Evolutionary conservation across 106 monocot genomes (phyloP), one percentile per base, ranked within the genome.

Genomic region (Platanthera zijinensis): DNA sequence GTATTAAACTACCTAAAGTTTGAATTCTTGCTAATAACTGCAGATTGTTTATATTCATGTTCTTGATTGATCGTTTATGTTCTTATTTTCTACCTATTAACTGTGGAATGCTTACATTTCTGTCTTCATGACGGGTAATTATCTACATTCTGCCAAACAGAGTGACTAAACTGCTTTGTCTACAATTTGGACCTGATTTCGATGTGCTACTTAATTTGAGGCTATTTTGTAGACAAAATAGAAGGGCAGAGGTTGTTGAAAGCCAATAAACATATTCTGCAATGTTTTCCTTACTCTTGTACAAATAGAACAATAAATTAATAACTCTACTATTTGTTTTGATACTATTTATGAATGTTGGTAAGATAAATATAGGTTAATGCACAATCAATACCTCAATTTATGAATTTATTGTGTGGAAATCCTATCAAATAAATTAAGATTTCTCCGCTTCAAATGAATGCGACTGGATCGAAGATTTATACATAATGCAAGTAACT

Each of bases 371-470:
- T 71, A n/a, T 48, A 18, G 22, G 51, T 5, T 72, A 72, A 72
- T 9, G 70, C 18, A 19, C 18, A 50, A 21, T 46, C 5, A 32
- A 66, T 46, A 90, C 93, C 91, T 94, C 94, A 80, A 99, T 71
- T 14, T 88, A 87, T 83, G 92, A 87, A 74, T 81, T 87, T 73
- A 99, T 94, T 62, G 91, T 88, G 56, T 94, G 86, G 72, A 94
- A 28, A 99, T 94, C 7, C 92, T 90, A 74, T 99, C 94, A 74
- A 99, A 99, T 82, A 99, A 90, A 69, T 83, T 94, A 68, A 68
- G 97, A 94, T 82, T 86, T 99, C 72, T 94, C 97, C 69, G 94
- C 91, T 85, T 99, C 91, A 84, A 99, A 99, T 52, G 94, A 94
- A 73, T 85, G 87, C 94, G 94, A 99, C 22, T 99, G 94, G 45